phyloP scores from a whole-genome alignment of 225 moss, liverwort and hornwort genomes.

The Antitrichia curtipendula region DNA sequence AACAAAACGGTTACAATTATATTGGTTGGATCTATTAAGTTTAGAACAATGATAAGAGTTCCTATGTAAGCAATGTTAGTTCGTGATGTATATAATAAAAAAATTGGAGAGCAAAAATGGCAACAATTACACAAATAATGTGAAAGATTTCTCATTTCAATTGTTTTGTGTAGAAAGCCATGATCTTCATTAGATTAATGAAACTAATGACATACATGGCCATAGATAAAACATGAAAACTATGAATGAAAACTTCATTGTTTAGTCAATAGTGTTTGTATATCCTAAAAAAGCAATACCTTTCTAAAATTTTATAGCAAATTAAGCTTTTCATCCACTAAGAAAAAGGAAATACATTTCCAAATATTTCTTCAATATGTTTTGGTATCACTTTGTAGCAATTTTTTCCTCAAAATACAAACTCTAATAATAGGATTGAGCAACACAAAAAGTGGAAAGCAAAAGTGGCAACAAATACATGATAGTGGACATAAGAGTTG shows the following conservation, averaged over 20 bases:
- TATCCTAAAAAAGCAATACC: not conserved
- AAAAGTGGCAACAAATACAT: not conserved
- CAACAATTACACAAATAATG: not conserved
- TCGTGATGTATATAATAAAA: not conserved
- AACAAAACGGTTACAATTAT: too few species aligned
- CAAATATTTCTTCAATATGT: not conserved
- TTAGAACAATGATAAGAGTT: not conserved
- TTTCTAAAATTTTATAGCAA: not conserved
- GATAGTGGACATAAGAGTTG: rapidly evolving
- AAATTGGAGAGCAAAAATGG: not conserved
- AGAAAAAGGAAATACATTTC: not conserved
- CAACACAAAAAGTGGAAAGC: not conserved
- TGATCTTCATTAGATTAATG: not conserved
- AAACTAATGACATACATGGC: rapidly evolving
- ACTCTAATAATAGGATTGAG: not conserved
- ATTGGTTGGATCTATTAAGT: not conserved
- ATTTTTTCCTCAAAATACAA: not conserved
- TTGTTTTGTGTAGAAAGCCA: not conserved
- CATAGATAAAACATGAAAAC: not conserved
- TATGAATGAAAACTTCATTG: not conserved
- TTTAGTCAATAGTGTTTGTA: not conserved
- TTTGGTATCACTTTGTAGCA: not conserved
- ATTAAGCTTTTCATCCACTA: not conserved
- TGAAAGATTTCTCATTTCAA: not conserved
- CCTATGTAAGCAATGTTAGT: not conserved